Evolutionary conservation across 495 filamentous ascomycete species (phyloP), one percentile per base, ranked within the genome.

Genomic region (Penicillium dipodomyicola): DNA sequence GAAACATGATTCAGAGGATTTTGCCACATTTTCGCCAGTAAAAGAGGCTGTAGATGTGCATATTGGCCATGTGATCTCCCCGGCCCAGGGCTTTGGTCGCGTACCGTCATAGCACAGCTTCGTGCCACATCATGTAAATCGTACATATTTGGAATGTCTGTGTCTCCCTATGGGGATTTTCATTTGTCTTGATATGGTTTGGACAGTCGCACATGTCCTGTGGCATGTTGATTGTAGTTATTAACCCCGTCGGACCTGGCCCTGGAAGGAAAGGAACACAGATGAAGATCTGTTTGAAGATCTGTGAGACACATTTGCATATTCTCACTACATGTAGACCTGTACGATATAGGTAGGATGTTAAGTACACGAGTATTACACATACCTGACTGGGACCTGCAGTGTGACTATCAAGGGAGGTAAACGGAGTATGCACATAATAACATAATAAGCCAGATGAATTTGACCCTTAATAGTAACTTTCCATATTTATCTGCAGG

Each of bases 321-420:
- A 12, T 33, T 5, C 30, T 5, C 3, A 12, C 11, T n/a, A 33
- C 3, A 9, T 30, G 29, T 30, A 30, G 9, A 10, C 29, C 14
- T n/a, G 5, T 37, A 37, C 33, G 14, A n/a, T 37, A 37, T 37
- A 37, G 22, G 22, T 22, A 22, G 33, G 33, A 15, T 37, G 29
- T 14, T 15, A 15, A 37, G 19, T 43, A 43, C 41, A 43, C 22
- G 41, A 11, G 11, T 12, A 43, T 43, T 12, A 17, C 39, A 17
- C 39, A 22, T 43, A 19, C 19, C 40, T 22, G 30, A 32, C 35
- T 39, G 47, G 47, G 35, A 54, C 42, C 49, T 54, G 50, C 50
- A 54, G 50, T 59, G 57, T 48, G 35, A 54, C 57, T n/a, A 15
- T 35, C 33, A 15, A 35, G 33, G 33, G 33, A 37, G 33, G 33